phyloP scores from a whole-genome alignment of 2,329 filamentous ascomycete species.

The Pseudogymnoascus sp. region DNA sequence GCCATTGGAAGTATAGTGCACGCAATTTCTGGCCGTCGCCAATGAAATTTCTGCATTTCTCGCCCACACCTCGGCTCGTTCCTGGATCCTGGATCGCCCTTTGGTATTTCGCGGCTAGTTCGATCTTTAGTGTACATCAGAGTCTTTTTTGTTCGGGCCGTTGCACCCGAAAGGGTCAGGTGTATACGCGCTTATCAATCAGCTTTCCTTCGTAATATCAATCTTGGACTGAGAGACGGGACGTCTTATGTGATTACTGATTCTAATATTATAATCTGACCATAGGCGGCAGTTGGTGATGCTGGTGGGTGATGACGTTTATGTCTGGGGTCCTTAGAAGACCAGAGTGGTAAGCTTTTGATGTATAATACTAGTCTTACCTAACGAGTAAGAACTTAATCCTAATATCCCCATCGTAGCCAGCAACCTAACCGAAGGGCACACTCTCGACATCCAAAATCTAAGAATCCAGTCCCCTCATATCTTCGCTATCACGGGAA shows the following conservation, averaged over 20 bases:
- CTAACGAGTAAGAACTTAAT: background rate
- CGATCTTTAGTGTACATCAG: background rate
- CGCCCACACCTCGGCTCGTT: slow-evolving; percentile 1
- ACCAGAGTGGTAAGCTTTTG: background rate
- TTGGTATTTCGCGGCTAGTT: background rate
- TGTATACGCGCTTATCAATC: background rate
- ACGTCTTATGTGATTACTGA: no score
- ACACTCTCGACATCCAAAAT: background rate
- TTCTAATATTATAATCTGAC: background rate
- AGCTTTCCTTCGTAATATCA: background rate
- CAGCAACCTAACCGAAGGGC: background rate
- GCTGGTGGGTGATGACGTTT: slow-evolving; percentile 10
- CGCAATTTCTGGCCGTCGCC: background rate
- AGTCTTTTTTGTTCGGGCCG: background rate
- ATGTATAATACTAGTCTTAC: background rate
- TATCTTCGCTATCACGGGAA: no score
- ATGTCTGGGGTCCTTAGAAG: background rate
- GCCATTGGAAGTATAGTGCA: background rate
- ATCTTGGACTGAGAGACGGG: no score
- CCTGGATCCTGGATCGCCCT: background rate
- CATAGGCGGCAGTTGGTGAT: slow-evolving; percentile 14
- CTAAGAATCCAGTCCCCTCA: no score
- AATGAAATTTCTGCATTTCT: slow-evolving; percentile 4
- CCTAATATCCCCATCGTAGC: background rate
- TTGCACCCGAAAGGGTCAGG: background rate